Percentiles rank a stretch among this genome's conserved stretches.
phyloP scores from a whole-genome alignment of 2,329 filamentous ascomycete genomes.

The Fusarium clavum region DNA sequence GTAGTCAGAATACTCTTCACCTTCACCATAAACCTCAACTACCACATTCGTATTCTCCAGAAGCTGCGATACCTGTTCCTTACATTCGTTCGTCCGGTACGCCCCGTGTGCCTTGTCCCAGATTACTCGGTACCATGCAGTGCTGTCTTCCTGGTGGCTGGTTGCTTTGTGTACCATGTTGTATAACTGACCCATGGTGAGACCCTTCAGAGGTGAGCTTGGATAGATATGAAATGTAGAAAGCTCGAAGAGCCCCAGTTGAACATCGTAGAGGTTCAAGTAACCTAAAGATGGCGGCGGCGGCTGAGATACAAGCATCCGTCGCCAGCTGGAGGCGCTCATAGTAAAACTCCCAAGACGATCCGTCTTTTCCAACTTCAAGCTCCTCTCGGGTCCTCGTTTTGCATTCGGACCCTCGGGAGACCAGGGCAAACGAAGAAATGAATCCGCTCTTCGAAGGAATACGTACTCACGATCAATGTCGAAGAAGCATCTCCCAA shows the following conservation, averaged over 20 bases:
- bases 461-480: constrained; percentile 14
- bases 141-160: constrained; percentile 11
- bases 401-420: constrained; percentile 5
- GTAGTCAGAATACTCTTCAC: constrained; percentile 7
- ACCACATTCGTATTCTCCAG: constrained; percentile 15
- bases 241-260: constrained; percentile 24
- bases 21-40: constrained; percentile 24
- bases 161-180: constrained; percentile 25
- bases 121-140: constrained; percentile 19
- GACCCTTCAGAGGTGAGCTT: neutral
- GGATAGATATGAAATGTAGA: constrained; percentile 1
- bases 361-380: constrained; percentile 20
- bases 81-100: constrained; percentile 8
- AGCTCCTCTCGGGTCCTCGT: constrained; percentile 5
- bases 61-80: constrained; percentile 6
- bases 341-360: constrained; percentile 26
- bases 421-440: constrained; percentile 36
- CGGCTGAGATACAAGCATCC: constrained; percentile 43
- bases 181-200: constrained; percentile 38
- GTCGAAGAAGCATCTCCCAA: constrained; percentile 38
- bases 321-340: constrained; percentile 37
- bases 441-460: constrained; percentile 33
- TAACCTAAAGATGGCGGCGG: constrained; percentile 39
- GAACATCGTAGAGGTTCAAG: constrained; percentile 13
- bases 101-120: constrained; percentile 9